Evolutionary conservation across 139 green algal species (phyloP).

Genomic region (Micractinium conductrix): DNA sequence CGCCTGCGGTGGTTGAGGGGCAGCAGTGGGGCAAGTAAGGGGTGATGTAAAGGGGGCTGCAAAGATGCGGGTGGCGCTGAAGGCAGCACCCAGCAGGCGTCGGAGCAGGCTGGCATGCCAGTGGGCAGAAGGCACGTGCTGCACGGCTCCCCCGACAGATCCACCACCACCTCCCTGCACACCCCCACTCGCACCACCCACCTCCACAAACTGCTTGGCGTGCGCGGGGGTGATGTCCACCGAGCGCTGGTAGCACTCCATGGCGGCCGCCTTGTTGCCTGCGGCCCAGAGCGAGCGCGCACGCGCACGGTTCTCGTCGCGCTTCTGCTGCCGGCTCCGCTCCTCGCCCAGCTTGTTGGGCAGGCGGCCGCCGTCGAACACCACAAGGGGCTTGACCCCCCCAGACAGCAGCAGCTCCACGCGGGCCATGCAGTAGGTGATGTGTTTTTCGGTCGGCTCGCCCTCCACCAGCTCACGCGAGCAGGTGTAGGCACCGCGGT

Average conservation of each 20-base stretch:
- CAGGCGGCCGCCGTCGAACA: conserved; percentile 95
- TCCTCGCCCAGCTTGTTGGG: conserved; percentile 93
- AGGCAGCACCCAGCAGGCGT: not conserved
- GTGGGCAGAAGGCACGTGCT: not conserved
- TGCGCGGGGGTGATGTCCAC: conserved; percentile 90
- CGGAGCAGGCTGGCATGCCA: not conserved
- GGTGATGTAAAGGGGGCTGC: not conserved
- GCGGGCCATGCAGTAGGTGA: conserved; percentile 92
- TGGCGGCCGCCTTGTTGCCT: conserved; percentile 82
- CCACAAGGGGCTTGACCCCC: conserved; percentile 86
- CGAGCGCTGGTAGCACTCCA: conserved; percentile 86
- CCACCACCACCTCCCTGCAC: not conserved
- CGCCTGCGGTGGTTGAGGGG: no score
- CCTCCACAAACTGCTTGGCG: conserved; percentile 81
- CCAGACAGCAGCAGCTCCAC: conserved; percentile 76
- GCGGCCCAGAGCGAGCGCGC: conserved; percentile 49
- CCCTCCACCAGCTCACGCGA: conserved; percentile 86
- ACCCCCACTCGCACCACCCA: conserved; percentile 33
- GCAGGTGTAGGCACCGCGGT: conserved; percentile 92
- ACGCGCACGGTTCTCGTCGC: conserved; percentile 38
- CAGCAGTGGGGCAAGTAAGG: not conserved
- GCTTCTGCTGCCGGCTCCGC: conserved; percentile 59
- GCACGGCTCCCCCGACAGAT: not conserved
- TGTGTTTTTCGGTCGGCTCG: conserved; percentile 78
- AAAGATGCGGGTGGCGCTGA: no score